Base-by-base conservation (phyloP, 257 asterid species). In the Fraxinus americana region DNA sequence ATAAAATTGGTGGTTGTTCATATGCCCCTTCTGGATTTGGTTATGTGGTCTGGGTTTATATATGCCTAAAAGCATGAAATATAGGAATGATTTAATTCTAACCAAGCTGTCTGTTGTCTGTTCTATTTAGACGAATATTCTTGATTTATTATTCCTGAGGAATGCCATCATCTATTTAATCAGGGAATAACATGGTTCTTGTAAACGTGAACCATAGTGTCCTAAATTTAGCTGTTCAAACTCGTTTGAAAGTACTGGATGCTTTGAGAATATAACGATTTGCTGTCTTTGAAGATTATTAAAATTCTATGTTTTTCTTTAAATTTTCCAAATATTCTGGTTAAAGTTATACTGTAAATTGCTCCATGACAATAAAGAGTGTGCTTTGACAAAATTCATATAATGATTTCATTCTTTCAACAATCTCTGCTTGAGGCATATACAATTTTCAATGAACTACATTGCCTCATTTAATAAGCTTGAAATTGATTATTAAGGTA, bases 81-180 rank as follows among this genome's bases (percentile, higher is more conserved):
- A n/a, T 59, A 9, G 61, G 70, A 68, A 71, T 61, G 21, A 68
- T 77, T 75, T 72, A 45, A 78, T 45, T 43, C 66, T 63, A 61
- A 16, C 13, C 21, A 43, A 41, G 61, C 38, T 61, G 65, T 29
- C 19, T 52, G 30, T 41, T 78, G 29, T 34, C 48, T 81, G 71
- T 73, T 79, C 75, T 17, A 34, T 59, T 61, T 52, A 23, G n/a
- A 71, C 23, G 70, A 30, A 17, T 57, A 13, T 66, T 57, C 13
- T 57, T 7, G 65, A 54, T n/a, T 19, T 54, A 2, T n/a, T 57
- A 57, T 57, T 48, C 9, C 29, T 57, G 21, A 57, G 11, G 12
- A n/a, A n/a, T 57, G 25, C 29, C 12, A n/a, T 17, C 27, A 2
- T n/a, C 66, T 57, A 57, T n/a, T 7, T 11, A 57, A 57, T 5